Percentiles rank a stretch among this genome's conserved stretches.
phyloP scores from a whole-genome alignment of 1,284 basidiomycete species.

The Ceratobasidium sp. region DNA sequence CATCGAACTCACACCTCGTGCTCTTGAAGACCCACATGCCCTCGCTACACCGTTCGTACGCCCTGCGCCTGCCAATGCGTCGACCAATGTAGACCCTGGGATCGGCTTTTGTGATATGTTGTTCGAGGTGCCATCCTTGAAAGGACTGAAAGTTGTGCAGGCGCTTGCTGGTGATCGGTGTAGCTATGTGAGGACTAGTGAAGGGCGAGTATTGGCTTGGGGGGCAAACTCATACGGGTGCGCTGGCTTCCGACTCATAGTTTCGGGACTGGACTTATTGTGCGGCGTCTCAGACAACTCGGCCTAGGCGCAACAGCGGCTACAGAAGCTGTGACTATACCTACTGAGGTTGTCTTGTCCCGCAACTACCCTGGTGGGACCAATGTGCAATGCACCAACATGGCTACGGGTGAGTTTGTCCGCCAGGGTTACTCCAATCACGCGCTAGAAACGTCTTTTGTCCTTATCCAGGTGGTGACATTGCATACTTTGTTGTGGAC shows the following conservation, averaged over 20 bases:
- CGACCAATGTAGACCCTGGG: conserved; percentile 47
- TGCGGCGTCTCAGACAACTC: conserved; percentile 69
- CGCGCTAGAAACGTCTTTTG: conserved; percentile 42
- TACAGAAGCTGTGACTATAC: conserved; percentile 79
- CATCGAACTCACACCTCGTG: conserved; percentile 71
- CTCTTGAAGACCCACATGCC: conserved; percentile 64
- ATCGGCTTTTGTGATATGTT: conserved; percentile 79
- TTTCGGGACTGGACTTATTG: conserved; percentile 25
- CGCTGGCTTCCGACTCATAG: conserved; percentile 49
- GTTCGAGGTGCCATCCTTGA: conserved; percentile 83
- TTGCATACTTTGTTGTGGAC: conserved; percentile 79
- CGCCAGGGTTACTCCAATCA: neutral
- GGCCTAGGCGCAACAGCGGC: conserved; percentile 79
- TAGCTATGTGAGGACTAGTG: conserved; percentile 74
- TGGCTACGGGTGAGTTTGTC: conserved; percentile 67
- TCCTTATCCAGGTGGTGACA: conserved; percentile 68
- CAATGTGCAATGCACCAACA: conserved; percentile 68
- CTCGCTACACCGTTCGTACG: conserved; percentile 51
- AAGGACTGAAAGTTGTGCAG: conserved; percentile 71
- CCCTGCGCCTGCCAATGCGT: conserved; percentile 39
- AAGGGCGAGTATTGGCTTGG: conserved; percentile 87
- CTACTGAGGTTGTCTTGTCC: conserved; percentile 85
- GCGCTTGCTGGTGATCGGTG: conserved; percentile 79
- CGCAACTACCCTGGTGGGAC: conserved; percentile 66
- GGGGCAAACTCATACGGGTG: conserved; percentile 88